Percentiles rank a stretch among this genome's conserved stretches.
Conservation (phyloP, 148 eudicot species). For the Rhododendron simsii region DNA sequence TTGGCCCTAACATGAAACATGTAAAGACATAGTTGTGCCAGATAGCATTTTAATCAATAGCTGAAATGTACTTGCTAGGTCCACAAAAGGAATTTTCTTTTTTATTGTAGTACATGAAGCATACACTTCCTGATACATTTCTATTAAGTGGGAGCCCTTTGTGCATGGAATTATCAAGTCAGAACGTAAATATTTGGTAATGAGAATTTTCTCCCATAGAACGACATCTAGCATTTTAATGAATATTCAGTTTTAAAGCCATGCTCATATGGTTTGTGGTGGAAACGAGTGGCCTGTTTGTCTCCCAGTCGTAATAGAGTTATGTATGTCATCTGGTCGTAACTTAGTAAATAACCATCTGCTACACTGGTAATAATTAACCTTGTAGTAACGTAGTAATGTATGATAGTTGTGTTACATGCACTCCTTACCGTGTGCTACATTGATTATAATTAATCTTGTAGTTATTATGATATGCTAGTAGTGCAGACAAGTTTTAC, state of each 20-base stretch:
- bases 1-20: not conserved
- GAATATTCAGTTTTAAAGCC: not conserved
- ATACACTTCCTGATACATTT: not conserved
- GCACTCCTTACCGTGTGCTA: too few species aligned
- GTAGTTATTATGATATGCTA: too few species aligned
- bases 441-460: too few species aligned
- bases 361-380: too few species aligned
- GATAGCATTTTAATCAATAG: not conserved
- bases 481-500: not conserved
- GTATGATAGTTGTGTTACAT: too few species aligned
- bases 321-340: not conserved
- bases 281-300: not conserved
- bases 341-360: not conserved
- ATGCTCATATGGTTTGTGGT: not conserved
- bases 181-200: not conserved
- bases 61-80: not conserved
- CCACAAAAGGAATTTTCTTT: not conserved
- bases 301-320: not conserved
- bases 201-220: not conserved
- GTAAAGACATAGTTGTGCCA: not conserved
- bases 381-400: too few species aligned
- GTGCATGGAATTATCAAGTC: too few species aligned
- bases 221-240: not conserved
- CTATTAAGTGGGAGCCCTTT: not conserved
- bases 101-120: not conserved